phyloP scores from a whole-genome alignment of 441 rosid genomes.

The Dalechampia spathulata region DNA sequence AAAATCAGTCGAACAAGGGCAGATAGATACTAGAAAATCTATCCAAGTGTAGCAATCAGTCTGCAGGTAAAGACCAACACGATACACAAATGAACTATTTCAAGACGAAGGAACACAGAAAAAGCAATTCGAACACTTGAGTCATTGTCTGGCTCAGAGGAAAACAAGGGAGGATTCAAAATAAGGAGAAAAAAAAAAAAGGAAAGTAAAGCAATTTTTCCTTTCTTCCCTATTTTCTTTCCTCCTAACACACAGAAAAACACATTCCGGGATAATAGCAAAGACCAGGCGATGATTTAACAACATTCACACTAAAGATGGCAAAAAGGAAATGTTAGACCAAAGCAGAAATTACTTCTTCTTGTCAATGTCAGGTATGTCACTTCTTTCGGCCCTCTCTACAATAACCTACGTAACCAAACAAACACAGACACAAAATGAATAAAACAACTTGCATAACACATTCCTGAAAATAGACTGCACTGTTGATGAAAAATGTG shows the following conservation, averaged over 20 bases:
- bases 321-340: neutral
- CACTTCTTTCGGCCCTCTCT: slow-evolving; percentile 85
- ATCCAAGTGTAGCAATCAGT: neutral
- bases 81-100: too few species aligned
- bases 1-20: neutral
- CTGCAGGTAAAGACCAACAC: neutral
- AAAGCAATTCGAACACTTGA: too few species aligned
- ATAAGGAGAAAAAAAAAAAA: too few species aligned
- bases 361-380: slow-evolving; percentile 95
- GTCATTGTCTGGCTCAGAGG: too few species aligned
- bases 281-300: neutral
- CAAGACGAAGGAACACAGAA: too few species aligned
- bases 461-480: neutral
- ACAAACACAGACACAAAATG: neutral
- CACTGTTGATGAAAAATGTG: neutral
- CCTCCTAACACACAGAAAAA: too few species aligned
- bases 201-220: too few species aligned
- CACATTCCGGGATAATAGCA: too few species aligned
- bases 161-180: too few species aligned
- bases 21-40: neutral
- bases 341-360: slow-evolving; percentile 41
- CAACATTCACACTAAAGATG: neutral
- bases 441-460: neutral
- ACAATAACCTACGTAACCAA: slow-evolving; percentile 62
- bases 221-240: too few species aligned